Conservation (phyloP, 805 yeast species). For the Barnettozyma botsteinii region DNA sequence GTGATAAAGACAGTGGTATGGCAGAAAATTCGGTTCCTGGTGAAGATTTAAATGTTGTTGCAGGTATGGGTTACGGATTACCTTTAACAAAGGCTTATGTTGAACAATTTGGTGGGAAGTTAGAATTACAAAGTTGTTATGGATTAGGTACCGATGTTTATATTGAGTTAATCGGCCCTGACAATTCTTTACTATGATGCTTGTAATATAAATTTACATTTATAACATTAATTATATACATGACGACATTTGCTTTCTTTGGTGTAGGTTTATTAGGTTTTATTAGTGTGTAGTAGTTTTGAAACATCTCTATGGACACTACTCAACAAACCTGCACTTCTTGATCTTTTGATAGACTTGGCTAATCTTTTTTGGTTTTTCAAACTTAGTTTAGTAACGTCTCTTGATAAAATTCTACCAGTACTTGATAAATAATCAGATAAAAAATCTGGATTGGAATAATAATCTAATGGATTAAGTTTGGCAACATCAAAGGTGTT, state of each 20-base stretch:
- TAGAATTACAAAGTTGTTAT: conserved; percentile 62
- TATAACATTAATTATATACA: too few relatives aligned
- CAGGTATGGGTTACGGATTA: conserved; percentile 95
- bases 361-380: conserved; percentile 35
- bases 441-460: conserved; percentile 65
- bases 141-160: conserved; percentile 82
- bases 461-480: conserved; percentile 63
- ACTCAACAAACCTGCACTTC: conserved; percentile 75
- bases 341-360: conserved; percentile 73
- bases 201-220: too few relatives aligned
- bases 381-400: conserved; percentile 29
- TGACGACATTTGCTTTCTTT: too few relatives aligned
- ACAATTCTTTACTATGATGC: conserved; percentile 15
- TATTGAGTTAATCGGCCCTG: conserved; percentile 37
- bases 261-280: too few relatives aligned
- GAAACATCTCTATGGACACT: conserved; percentile 59
- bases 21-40: conserved; percentile 64
- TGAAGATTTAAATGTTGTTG: conserved; percentile 59
- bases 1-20: conserved; percentile 45
- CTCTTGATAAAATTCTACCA: conserved; percentile 73
- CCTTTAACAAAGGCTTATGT: conserved; percentile 78
- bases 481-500: conserved; percentile 39
- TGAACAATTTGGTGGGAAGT: conserved; percentile 64
- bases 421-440: conserved; percentile 60
- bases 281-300: too few relatives aligned